Conservation (phyloP, 352 stramenopile species). For the Phytophthora cactorum region DNA sequence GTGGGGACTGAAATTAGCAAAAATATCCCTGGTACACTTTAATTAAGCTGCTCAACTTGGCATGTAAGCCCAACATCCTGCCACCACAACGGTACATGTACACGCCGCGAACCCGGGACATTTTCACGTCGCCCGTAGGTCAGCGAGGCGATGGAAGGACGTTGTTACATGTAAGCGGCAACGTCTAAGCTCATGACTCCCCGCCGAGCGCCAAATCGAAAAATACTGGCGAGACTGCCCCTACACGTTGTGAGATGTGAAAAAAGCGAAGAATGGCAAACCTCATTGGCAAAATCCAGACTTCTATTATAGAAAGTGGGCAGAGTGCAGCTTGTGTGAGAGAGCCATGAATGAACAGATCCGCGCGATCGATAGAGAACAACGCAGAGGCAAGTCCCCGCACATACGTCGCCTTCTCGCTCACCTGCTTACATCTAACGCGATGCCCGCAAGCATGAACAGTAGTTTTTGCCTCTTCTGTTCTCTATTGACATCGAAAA, state of each 20-base stretch:
- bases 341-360: conserved; percentile 26
- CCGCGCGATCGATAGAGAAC: conserved; percentile 11
- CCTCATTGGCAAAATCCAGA: conserved; percentile 16
- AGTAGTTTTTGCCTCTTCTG: conserved; percentile 12
- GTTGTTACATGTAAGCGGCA: neutral
- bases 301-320: neutral
- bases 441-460: conserved; percentile 19
- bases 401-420: neutral
- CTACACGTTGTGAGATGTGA: too few relatives aligned
- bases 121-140: conserved; percentile 12
- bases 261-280: neutral
- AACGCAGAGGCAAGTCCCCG: conserved; percentile 3
- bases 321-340: neutral
- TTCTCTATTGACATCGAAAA: conserved; percentile 10
- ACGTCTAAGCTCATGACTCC: conserved; percentile 2
- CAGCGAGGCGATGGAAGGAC: conserved; percentile 7
- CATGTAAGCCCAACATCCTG: conserved; percentile 8
- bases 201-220: conserved; percentile 29
- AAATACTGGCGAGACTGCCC: conserved; percentile 19
- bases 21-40: too few relatives aligned
- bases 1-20: neutral
- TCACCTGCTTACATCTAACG: conserved; percentile 12
- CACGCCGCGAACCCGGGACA: conserved; percentile 11
- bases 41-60: neutral
- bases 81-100: conserved; percentile 6